These are phyloP conservation scores for Tricholoma flavovirens DNA, from an alignment of 768 basidiomycete genomes.

Conservation along the genomic window DNA sequence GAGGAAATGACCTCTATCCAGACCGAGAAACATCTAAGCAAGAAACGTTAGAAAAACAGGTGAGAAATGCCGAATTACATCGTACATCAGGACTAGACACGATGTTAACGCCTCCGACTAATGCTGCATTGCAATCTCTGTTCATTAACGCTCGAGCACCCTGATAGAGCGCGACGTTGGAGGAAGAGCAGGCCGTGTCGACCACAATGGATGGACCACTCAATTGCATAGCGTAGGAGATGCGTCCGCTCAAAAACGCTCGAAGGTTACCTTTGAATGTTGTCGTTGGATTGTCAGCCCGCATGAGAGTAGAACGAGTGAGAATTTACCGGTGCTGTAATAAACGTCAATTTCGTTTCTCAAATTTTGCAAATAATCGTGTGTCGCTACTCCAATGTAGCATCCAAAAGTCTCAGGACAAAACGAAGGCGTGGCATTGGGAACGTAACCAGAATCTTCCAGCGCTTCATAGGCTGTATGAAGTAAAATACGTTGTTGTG, in stretches of 20 bases:
- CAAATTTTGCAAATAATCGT: constrained; percentile 66
- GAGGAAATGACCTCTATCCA: constrained; percentile 66
- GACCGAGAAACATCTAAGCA: constrained; percentile 58
- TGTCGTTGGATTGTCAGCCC: background rate
- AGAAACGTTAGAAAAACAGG: background rate
- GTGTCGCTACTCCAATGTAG: constrained; percentile 64
- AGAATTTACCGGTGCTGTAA: constrained; percentile 54
- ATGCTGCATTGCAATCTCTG: constrained; percentile 59
- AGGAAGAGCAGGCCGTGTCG: constrained; percentile 75
- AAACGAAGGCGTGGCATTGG: constrained; percentile 51
- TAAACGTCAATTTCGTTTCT: constrained; percentile 59
- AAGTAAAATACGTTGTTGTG: constrained; percentile 65
- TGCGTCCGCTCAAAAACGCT: constrained; percentile 65
- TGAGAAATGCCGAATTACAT: background rate
- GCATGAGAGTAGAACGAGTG: constrained; percentile 1
- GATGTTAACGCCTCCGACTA: constrained; percentile 73
- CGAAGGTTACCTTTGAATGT: constrained; percentile 55
- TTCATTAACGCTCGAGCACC: constrained; percentile 60
- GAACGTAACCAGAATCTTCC: constrained; percentile 67
- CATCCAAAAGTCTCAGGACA: constrained; percentile 53
- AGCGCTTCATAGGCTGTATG: constrained; percentile 64
- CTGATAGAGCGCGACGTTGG: constrained; percentile 61
- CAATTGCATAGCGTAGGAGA: constrained; percentile 63
- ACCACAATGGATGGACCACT: constrained; percentile 67
- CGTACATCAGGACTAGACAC: constrained; percentile 68